These are phyloP conservation scores for Orbilia javanica DNA, from an alignment of 2,329 filamentous ascomycete genomes.

Conservation along the genomic window DNA sequence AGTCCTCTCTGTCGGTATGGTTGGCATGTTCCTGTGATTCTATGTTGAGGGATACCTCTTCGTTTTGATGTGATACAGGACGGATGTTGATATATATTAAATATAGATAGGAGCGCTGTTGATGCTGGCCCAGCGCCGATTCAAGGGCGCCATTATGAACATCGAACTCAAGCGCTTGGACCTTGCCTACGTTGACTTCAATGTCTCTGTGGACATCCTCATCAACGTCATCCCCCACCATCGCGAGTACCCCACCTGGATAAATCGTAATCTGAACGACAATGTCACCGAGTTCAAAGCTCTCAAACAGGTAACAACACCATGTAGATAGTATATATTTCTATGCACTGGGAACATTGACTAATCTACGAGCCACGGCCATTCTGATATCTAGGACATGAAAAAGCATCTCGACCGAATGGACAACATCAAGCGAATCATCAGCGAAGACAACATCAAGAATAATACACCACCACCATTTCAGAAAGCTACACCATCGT, in stretches of 20 bases:
- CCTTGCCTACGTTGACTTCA: conserved; percentile 83
- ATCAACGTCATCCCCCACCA: conserved; percentile 82
- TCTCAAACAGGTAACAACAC: conserved; percentile 64
- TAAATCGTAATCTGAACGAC: conserved; percentile 69
- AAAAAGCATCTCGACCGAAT: conserved; percentile 65
- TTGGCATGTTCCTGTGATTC: background rate
- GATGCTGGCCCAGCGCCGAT: conserved; percentile 29
- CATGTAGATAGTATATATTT: too few relatives aligned
- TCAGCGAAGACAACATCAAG: conserved; percentile 73
- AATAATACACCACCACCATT: conserved; percentile 66
- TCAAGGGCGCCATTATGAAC: conserved; percentile 46
- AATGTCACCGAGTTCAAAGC: conserved; percentile 68
- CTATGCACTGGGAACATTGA: background rate
- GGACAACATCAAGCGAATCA: conserved; percentile 72
- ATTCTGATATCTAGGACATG: conserved; percentile 24
- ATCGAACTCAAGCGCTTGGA: conserved; percentile 77
- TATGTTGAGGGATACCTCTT: too few relatives aligned
- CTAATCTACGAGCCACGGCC: background rate
- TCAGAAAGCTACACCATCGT: conserved; percentile 70
- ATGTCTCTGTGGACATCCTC: conserved; percentile 83
- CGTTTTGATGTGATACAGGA: background rate
- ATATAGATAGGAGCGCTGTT: conserved; percentile 45
- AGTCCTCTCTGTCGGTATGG: conserved; percentile 30
- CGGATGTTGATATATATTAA: background rate
- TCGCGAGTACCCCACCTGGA: conserved; percentile 77